Evolutionary conservation across 2,329 filamentous ascomycete species (phyloP).

Genomic region (Botrytis galanthina): DNA sequence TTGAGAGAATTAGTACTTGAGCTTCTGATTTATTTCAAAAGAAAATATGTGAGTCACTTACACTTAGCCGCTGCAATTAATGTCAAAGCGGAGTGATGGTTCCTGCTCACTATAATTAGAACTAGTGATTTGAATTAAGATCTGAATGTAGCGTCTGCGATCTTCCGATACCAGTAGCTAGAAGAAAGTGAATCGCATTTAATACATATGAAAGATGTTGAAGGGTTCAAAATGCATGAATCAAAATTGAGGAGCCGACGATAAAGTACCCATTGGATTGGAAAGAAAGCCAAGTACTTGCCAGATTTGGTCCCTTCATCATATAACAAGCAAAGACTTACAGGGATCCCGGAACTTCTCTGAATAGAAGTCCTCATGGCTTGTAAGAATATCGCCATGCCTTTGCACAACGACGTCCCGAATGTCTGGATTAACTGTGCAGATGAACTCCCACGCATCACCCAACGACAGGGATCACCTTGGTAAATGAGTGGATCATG

Average conservation of each 20-base stretch:
- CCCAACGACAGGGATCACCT: neutral
- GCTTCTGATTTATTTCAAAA: neutral
- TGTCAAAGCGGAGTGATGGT: neutral
- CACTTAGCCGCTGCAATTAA: neutral
- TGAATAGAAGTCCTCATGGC: neutral
- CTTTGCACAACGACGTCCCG: neutral
- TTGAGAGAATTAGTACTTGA: neutral
- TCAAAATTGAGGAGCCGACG: neutral
- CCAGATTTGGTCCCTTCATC: neutral
- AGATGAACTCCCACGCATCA: neutral
- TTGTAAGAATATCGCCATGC: neutral
- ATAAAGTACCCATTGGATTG: neutral
- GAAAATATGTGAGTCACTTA: neutral
- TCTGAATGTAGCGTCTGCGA: neutral
- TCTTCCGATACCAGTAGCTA: neutral
- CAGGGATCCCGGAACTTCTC: neutral
- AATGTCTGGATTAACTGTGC: neutral
- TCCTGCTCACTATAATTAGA: neutral
- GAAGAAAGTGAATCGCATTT: accelerated
- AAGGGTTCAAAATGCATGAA: neutral
- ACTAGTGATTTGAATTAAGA: neutral
- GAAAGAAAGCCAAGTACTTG: neutral
- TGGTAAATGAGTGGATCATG: neutral
- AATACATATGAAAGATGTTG: neutral
- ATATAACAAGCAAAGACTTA: neutral